These are phyloP conservation scores for Sugiyamaella marilandica DNA, from an alignment of 805 yeast species.

Conservation along the genomic window DNA sequence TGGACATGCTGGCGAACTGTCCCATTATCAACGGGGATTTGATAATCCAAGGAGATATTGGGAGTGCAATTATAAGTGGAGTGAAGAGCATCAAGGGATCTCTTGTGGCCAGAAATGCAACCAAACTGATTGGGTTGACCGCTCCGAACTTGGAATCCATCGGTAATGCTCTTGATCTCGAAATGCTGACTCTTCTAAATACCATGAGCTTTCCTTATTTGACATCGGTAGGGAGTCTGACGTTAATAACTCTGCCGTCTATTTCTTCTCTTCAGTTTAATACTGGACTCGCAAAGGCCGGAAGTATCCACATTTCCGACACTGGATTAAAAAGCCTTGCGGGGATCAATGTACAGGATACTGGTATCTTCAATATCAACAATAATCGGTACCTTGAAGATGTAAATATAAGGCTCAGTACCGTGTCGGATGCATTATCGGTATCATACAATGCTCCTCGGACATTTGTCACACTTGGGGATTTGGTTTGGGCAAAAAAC, in stretches of 20 bases:
- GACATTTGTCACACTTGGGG: conserved; percentile 50
- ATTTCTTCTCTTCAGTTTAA: conserved; percentile 64
- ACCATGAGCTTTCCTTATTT: conserved; percentile 72
- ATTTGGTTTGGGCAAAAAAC: conserved; percentile 81
- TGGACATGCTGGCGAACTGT: conserved; percentile 72
- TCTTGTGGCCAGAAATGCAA: conserved; percentile 60
- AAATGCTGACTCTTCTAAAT: conserved; percentile 59
- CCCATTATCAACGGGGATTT: conserved; percentile 76
- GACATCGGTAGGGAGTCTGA: conserved; percentile 74
- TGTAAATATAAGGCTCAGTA: conserved; percentile 61
- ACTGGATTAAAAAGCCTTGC: conserved; percentile 36
- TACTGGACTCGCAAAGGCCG: conserved; percentile 67
- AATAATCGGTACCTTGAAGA: conserved; percentile 74
- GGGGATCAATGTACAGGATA: conserved; percentile 37
- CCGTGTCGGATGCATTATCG: conserved; percentile 69
- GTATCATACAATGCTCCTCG: conserved; percentile 82
- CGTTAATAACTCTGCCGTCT: conserved; percentile 83
- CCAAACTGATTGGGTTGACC: conserved; percentile 54
- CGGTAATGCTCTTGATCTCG: conserved; percentile 62
- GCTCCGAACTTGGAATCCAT: conserved; percentile 78
- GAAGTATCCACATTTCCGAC: conserved; percentile 49
- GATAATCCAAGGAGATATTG: conserved; percentile 57
- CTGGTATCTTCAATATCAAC: conserved; percentile 58
- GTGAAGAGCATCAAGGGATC: conserved; percentile 76
- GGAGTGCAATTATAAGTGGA: conserved; percentile 54